Evolutionary conservation across 768 basidiomycete genomes (phyloP), one percentile per base, ranked within the genome.

Genomic region (Naganishia randhawae): DNA sequence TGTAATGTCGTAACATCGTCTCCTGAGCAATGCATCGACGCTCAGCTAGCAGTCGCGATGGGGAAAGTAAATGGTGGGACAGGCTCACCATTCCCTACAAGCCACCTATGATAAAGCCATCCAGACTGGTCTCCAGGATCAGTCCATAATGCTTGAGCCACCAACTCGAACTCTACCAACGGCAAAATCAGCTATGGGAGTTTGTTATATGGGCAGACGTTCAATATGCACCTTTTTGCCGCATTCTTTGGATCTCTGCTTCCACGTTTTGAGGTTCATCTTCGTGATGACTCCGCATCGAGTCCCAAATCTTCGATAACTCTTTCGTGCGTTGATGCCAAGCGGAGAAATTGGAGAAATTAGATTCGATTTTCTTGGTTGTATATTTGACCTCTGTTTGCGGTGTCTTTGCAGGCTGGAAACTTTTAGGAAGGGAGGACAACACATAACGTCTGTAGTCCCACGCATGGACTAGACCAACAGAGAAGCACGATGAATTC

Each of bases 51-150:
- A 50, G 50, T 19, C 27, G 35, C 16, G 29, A 25, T 16, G 22
- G 10, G 9, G 4, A 25, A 66, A 29, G 0, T 31, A 25, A 16
- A 63, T n/a, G n/a, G 32, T 13, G 19, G 19, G 25, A 27, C 50
- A 19, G 22, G 71, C 84, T 69, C 74, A 88, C 93, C 88, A 70
- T 85, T 80, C 9, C 91, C 92, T 63, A 97, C 85, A 2, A 99
- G 84, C 93, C 95, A 98, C n/a, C 93, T 86, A 75, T 98, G 96
- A 78, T 98, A 99, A 67, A 99, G 86, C 96, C 96, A 99, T 0
- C 91, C 92, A 69, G 91, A 92, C 78, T 98, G 95, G 78, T 98
- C 95, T 51, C 87, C 86, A 3, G 96, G 96, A 75, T 97, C 94
- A 0, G 94, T 96, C 80, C 93, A 99, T 82, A 98, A 86, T 0